Base-by-base conservation (phyloP, 1,139 yeast species). In the Scheffersomyces lignicola region DNA sequence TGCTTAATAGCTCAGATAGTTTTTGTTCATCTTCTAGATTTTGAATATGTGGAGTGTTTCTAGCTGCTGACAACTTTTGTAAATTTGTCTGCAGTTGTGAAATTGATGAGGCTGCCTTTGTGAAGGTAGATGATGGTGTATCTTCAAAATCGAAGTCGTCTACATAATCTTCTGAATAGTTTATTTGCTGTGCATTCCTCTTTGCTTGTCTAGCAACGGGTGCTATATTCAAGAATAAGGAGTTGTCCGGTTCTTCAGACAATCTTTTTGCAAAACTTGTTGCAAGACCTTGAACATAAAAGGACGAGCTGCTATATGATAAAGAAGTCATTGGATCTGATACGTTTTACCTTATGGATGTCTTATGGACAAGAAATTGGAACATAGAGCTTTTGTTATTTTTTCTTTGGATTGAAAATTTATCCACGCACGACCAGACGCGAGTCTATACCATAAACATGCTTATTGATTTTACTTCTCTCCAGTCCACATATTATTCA, bases 201-300 rank as follows among this genome's bases (percentile, higher is more conserved):
- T 88, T 88, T 24, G 89, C 84, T 26, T 84, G 74, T 44, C 96
- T 75, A 6, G 88, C 78, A 3, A 83, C 80, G 3, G 90, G 88
- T 4, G 85, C 83, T 3, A 88, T 76, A 32, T 60, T 66, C 27
- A 83, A 73, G 42, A 83, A 76, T 29, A 89, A 63, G 0, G 73
- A 62, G 40, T 65, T 67, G 10, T 90, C 83, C 8, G 80, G 80
- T 47, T 80, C 82, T 41, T 40, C 38, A 9, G 36, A 23, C 13
- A 47, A 31, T 30, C 51, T 34, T 22, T 43, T 45, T 29, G 80
- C 70, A 43, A 83, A 75, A 22, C 88, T 84, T 1, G 92, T 79
- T 13, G 84, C 69, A 38, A 82, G 67, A 0, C 89, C 95, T 62
- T 87, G 96, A 1, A 95, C 92, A 26, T 73, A 64, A 34, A 73